Evolutionary conservation across 805 yeast species (phyloP), one percentile per base, ranked within the genome.

Genomic region (Suhomyces sp.): DNA sequence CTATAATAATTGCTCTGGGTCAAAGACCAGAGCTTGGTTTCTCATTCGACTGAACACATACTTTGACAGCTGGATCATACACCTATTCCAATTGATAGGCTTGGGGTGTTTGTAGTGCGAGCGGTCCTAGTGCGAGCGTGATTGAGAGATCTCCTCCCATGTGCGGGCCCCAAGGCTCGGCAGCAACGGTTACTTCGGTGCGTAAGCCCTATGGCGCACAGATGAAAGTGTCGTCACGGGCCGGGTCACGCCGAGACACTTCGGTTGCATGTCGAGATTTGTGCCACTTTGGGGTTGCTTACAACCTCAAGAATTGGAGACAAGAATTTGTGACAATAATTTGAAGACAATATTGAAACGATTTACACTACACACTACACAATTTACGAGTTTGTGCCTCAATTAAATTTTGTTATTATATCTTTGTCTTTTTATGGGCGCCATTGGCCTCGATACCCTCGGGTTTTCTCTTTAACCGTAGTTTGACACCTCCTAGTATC

Each of bases 401-500:
- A n/a, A n/a, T n/a, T n/a, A n/a, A n/a, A n/a, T n/a, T n/a, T n/a
- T n/a, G n/a, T n/a, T n/a, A n/a, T 21, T 47, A 47, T 25, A 39
- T 44, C 46, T 48, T 51, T 9, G 20, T 33, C 29, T 46, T 51
- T 48, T 51, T 48, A 6, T 21, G 21, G 17, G 35, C 35, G 9
- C 33, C 44, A 13, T 33, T 22, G 12, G 35, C 20, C 24, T 37
- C 41, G 41, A 39, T 47, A 12, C 22, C 51, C 10, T 35, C 52
- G 6, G 29, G 35, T n/a, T 27, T 47, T 25, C 70, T 56, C 58
- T 67, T 66, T 19, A 43, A 27, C 4, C 49, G 29, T 15, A 66
- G 53, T 44, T 60, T 53, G 39, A 68, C 46, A 4, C 67, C 67
- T n/a, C 58, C 65, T 56, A 83, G 61, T 17, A 89, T 81, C 44